These are phyloP conservation scores for Viola odorata DNA, from an alignment of 345 rosid species.

Conservation along the genomic window DNA sequence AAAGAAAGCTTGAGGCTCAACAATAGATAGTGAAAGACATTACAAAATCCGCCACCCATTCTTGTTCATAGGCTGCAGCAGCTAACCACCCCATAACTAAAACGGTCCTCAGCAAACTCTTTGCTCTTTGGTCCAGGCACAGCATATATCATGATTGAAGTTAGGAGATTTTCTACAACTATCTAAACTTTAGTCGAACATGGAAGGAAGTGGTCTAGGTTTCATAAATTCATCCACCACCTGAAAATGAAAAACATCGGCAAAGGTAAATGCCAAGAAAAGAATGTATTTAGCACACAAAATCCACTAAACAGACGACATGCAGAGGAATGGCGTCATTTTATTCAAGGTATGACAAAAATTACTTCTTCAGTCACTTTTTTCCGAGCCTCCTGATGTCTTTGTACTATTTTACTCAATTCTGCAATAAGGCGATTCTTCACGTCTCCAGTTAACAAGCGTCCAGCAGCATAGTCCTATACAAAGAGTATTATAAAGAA, in stretches of 20 bases:
- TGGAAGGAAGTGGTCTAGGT: slow-evolving; percentile 79
- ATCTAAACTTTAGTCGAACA: slow-evolving; percentile 47
- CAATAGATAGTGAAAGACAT: no score
- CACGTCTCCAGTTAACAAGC: slow-evolving; percentile 81
- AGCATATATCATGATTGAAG: no score
- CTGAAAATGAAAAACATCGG: slow-evolving; percentile 29
- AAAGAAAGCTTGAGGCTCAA: no score
- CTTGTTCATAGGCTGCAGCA: no score
- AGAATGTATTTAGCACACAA: background rate
- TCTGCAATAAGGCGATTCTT: slow-evolving; percentile 63
- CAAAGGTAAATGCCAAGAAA: background rate
- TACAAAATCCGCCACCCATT: no score
- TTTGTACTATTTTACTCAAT: slow-evolving; percentile 69
- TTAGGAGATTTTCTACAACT: no score
- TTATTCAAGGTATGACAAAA: background rate
- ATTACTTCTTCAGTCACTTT: slow-evolving; percentile 78
- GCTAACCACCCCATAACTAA: no score
- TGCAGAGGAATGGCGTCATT: background rate
- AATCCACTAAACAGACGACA: background rate
- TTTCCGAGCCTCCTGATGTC: slow-evolving; percentile 73
- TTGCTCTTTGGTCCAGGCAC: no score
- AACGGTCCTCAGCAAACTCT: no score
- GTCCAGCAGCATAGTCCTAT: slow-evolving; percentile 87
- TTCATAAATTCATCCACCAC: slow-evolving; percentile 96
- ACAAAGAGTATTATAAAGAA: no score